phyloP scores from a whole-genome alignment of 768 basidiomycete species.

The Kwoniella europaea region DNA sequence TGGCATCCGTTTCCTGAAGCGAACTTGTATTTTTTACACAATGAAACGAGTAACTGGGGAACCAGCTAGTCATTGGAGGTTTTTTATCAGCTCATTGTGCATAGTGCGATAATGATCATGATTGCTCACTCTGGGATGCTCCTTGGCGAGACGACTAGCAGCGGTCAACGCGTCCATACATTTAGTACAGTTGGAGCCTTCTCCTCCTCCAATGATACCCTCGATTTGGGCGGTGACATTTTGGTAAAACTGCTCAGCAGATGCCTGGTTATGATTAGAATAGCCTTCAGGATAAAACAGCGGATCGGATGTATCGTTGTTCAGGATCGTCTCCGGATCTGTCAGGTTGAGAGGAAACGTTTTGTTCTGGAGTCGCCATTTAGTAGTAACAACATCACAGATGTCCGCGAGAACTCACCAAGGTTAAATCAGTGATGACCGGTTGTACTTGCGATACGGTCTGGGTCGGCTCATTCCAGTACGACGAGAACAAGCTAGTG shows the following conservation, averaged over 20 bases:
- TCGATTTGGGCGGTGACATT: constrained; percentile 67
- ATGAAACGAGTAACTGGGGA: constrained; percentile 64
- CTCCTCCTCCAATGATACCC: constrained; percentile 60
- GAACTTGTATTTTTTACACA: constrained; percentile 70
- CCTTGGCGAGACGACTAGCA: constrained; percentile 13
- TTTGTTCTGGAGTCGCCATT: constrained; percentile 39
- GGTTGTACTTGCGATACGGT: constrained; percentile 76
- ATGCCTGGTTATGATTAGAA: constrained; percentile 52
- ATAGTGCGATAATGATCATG: not conserved
- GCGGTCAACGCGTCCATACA: constrained; percentile 58
- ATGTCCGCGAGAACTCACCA: constrained; percentile 58
- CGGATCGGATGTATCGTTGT: constrained; percentile 67
- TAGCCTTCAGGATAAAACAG: constrained; percentile 68
- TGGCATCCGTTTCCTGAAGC: constrained; percentile 43
- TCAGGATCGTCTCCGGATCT: constrained; percentile 64
- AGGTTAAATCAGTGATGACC: constrained; percentile 74
- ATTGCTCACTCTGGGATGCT: constrained; percentile 18
- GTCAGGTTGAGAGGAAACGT: constrained; percentile 70
- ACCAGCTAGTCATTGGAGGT: constrained; percentile 51
- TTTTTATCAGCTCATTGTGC: not conserved
- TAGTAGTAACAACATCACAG: not conserved
- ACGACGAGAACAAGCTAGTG: constrained; percentile 63
- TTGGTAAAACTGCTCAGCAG: constrained; percentile 62
- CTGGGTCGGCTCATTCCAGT: constrained; percentile 75
- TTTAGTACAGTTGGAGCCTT: constrained; percentile 63